A percentile compares a stretch with the other conserved stretches of the same genome.
Evolutionary conservation across 2,329 filamentous ascomycete species (phyloP).

Genomic region (Aureobasidium sp.): DNA sequence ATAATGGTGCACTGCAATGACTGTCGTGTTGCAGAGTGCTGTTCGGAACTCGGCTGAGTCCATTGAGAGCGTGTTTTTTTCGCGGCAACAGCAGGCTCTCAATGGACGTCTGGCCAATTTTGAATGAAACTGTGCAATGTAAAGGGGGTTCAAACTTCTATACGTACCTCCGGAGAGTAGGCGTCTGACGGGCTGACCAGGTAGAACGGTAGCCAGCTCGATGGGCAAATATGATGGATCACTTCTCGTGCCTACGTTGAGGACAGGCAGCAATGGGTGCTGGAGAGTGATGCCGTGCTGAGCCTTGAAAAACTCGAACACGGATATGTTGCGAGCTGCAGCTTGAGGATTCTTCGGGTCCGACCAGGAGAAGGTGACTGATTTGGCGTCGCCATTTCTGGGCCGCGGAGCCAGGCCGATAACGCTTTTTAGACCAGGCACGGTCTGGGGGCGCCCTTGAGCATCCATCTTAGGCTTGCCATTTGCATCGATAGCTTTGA

Average conservation of each 20-base stretch:
- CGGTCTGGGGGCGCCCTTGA: constrained; percentile 21
- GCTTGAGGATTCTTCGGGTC: constrained; percentile 18
- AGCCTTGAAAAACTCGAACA: constrained; percentile 45
- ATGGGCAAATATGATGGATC: constrained; percentile 60
- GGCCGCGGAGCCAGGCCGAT: constrained; percentile 36
- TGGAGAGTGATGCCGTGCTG: constrained; percentile 35
- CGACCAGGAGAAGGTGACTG: constrained; percentile 43
- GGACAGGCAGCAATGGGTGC: constrained; percentile 44
- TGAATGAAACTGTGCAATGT: background rate
- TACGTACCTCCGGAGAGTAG: constrained; percentile 44
- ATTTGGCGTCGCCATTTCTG: constrained; percentile 33
- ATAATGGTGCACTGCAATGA: background rate
- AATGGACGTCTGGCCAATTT: background rate
- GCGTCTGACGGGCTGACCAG: constrained; percentile 57
- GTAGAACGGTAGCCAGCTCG: constrained; percentile 57
- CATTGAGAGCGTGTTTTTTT: background rate
- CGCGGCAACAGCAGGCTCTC: background rate
- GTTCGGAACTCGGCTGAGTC: background rate
- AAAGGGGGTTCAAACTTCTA: constrained; percentile 22
- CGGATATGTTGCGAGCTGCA: constrained; percentile 38
- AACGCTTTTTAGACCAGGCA: constrained; percentile 38
- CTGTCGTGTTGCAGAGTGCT: background rate
- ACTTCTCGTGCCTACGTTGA: constrained; percentile 57
- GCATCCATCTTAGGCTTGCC: constrained; percentile 24
- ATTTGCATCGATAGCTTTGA: constrained; percentile 18